phyloP scores from a whole-genome alignment of 768 basidiomycete genomes.

The Pleurotus salmoneostramineus region DNA sequence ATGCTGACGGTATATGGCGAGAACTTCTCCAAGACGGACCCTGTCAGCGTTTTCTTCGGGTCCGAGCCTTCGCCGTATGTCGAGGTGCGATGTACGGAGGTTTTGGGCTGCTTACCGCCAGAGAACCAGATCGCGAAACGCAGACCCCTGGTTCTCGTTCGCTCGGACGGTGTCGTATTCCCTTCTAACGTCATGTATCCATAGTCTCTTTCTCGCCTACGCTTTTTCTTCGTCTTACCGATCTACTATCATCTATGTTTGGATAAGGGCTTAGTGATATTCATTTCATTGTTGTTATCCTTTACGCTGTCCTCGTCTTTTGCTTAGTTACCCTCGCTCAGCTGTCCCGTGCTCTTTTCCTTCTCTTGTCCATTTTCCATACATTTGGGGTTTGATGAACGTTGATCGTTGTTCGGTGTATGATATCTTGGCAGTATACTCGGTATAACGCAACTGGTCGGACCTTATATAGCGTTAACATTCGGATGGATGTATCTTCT shows the following conservation, averaged over 20 bases:
- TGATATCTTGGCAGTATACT: background rate
- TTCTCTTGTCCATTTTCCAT: background rate
- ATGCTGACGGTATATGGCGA: conserved; percentile 87
- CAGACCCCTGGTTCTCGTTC: conserved; percentile 76
- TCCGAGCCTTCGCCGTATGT: conserved; percentile 83
- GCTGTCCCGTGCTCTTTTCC: background rate
- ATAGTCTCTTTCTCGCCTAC: conserved; percentile 30
- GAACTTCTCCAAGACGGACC: conserved; percentile 82
- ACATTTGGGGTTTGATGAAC: background rate
- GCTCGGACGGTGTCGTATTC: conserved; percentile 84
- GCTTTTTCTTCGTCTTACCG: background rate
- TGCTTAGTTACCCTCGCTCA: background rate
- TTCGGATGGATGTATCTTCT: background rate
- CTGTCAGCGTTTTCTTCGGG: conserved; percentile 82
- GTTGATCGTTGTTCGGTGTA: background rate
- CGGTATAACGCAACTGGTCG: background rate
- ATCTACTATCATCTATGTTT: background rate
- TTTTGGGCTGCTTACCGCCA: conserved; percentile 76
- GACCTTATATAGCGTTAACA: background rate
- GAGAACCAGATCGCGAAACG: conserved; percentile 65
- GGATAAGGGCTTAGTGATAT: background rate
- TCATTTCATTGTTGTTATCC: conserved; percentile 1
- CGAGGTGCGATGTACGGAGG: conserved; percentile 85
- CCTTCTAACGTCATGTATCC: conserved; percentile 82
- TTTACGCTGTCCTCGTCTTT: conserved; percentile 4